Conservation (phyloP, 208 protist species). For the Leishmania tarentolae region DNA sequence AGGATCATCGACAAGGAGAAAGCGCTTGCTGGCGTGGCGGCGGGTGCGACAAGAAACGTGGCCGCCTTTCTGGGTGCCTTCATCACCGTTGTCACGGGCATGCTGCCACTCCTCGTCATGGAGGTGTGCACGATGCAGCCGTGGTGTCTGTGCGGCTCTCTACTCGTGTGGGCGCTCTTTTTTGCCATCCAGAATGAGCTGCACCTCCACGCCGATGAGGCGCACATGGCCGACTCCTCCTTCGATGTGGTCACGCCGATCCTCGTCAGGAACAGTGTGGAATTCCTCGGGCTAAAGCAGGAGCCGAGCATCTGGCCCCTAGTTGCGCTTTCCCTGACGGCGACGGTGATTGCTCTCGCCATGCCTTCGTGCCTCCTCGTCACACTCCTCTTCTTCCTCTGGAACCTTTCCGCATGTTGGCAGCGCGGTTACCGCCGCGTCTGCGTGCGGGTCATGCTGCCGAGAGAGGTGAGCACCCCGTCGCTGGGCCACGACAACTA, state of each 20-base stretch:
- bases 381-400: constrained; percentile 27
- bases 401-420: constrained; percentile 41
- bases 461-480: neutral
- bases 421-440: constrained; percentile 46
- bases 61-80: constrained; percentile 13
- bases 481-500: constrained; percentile 4
- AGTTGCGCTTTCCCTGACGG: constrained; percentile 5
- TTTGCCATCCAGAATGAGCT: constrained; percentile 28
- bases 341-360: constrained; percentile 20
- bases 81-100: constrained; percentile 11
- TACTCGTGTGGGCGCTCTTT: constrained; percentile 29
- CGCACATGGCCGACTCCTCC: constrained; percentile 12
- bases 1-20: neutral
- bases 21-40: neutral
- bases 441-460: constrained; percentile 32
- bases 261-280: constrained; percentile 24
- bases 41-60: constrained; percentile 1
- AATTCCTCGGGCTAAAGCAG: constrained; percentile 27
- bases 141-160: constrained; percentile 22
- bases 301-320: constrained; percentile 17
- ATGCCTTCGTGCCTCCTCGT: constrained; percentile 26
- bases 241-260: constrained; percentile 34
- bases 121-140: constrained; percentile 48
- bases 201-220: constrained; percentile 18
- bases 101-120: constrained; percentile 46